Conservation (phyloP, 148 eudicot genomes). For the Vaccinium vitisidaea region DNA sequence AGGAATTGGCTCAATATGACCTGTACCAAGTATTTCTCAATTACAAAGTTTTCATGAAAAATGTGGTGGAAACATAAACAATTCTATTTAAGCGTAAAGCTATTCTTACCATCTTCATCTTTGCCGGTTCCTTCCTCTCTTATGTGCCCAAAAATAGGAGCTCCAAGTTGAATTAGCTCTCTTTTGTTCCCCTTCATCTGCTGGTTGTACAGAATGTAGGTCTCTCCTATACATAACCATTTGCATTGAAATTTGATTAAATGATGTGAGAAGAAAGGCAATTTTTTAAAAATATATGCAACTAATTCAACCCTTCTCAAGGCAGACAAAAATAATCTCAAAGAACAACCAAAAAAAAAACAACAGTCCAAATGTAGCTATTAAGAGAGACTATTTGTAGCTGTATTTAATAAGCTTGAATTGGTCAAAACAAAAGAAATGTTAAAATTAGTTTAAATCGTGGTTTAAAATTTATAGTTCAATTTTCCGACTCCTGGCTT, state of each 20-base stretch:
- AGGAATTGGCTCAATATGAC: slow-evolving; percentile 76
- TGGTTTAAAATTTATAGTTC: neutral
- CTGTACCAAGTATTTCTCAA: slow-evolving; percentile 37
- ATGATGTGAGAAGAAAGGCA: neutral
- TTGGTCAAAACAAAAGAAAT: neutral
- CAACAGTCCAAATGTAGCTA: neutral
- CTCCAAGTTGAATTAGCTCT: slow-evolving; percentile 90
- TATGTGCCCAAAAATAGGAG: slow-evolving; percentile 69
- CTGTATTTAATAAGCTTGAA: neutral
- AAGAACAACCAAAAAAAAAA: neutral
- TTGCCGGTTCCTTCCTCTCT: slow-evolving; percentile 53
- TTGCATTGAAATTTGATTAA: slow-evolving; percentile 11
- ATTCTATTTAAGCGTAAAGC: neutral
- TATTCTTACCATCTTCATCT: slow-evolving; percentile 50
- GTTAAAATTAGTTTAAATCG: neutral
- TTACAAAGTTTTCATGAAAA: slow-evolving; percentile 9
- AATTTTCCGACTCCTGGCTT: neutral
- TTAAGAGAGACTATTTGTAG: neutral
- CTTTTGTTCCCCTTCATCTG: slow-evolving; percentile 74
- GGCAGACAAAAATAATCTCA: neutral
- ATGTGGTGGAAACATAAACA: neutral
- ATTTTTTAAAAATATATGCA: neutral
- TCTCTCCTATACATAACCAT: slow-evolving; percentile 58
- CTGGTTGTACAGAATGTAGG: slow-evolving; percentile 80
- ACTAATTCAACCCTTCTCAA: neutral